Percentiles rank a stretch among this genome's conserved stretches.
These are phyloP conservation scores for Lachancea meyersii DNA, from an alignment of 805 yeast genomes.

Conservation along the genomic window DNA sequence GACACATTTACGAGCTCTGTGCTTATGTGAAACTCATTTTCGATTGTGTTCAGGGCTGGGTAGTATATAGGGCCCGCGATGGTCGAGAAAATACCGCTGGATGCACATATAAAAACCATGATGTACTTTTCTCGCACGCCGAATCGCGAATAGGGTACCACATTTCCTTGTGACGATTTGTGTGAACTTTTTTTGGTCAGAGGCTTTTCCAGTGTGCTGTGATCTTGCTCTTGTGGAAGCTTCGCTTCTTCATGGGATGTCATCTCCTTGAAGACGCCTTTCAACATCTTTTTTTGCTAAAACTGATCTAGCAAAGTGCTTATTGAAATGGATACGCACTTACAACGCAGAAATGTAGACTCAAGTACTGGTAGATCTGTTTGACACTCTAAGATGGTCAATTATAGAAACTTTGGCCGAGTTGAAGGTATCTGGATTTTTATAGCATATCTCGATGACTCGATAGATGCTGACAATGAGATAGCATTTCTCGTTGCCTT, in stretches of 20 bases:
- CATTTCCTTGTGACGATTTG: conserved; percentile 3
- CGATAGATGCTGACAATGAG: background rate
- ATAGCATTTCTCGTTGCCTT: background rate
- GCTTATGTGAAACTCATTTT: conserved; percentile 46
- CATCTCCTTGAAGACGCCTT: background rate
- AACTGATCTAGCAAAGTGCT: background rate
- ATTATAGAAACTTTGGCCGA: too few relatives aligned
- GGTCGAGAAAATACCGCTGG: conserved; percentile 59
- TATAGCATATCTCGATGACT: background rate
- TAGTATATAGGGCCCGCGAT: conserved; percentile 73
- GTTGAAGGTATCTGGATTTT: too few relatives aligned
- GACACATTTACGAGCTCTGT: conserved; percentile 60
- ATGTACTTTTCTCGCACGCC: conserved; percentile 36
- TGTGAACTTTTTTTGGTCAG: background rate
- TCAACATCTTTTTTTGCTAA: background rate
- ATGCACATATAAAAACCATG: conserved; percentile 38
- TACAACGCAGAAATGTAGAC: background rate
- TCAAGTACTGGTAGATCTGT: background rate
- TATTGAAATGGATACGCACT: background rate
- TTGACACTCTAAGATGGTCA: background rate
- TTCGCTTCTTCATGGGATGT: background rate
- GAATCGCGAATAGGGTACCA: conserved; percentile 41
- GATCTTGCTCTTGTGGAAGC: background rate
- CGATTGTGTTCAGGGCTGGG: conserved; percentile 63
- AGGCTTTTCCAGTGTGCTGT: background rate